Conservation (phyloP, 129 eudicot genomes). For the Flaveria robusta region DNA sequence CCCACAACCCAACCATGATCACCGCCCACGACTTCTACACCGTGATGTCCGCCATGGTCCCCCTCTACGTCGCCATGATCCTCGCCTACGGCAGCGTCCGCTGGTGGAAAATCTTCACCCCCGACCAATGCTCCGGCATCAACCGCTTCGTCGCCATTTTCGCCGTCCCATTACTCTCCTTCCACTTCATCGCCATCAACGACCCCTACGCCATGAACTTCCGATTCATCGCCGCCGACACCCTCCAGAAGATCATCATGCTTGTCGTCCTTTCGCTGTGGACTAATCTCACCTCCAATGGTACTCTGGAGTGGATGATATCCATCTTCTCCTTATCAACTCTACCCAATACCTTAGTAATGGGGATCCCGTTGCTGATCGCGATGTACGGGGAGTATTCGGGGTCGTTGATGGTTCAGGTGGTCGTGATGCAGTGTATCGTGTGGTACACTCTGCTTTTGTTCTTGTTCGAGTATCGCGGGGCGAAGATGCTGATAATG, state of each 20-base stretch:
- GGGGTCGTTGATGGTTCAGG: constrained; percentile 81
- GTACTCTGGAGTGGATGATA: constrained; percentile 77
- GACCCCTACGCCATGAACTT: constrained; percentile 75
- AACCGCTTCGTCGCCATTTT: constrained; percentile 87
- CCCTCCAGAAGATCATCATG: constrained; percentile 76
- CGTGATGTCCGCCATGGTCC: constrained; percentile 81
- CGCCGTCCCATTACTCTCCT: constrained; percentile 81
- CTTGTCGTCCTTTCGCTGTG: constrained; percentile 52
- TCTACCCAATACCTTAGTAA: constrained; percentile 75
- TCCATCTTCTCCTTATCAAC: constrained; percentile 75
- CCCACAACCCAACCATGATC: constrained; percentile 47
- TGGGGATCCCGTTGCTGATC: constrained; percentile 88
- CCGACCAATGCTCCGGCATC: constrained; percentile 96
- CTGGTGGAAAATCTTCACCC: constrained; percentile 93
- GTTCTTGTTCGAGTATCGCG: constrained; percentile 79
- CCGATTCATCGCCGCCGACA: constrained; percentile 82
- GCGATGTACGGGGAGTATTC: constrained; percentile 84
- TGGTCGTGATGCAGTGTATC: constrained; percentile 82
- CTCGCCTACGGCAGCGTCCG: constrained; percentile 93
- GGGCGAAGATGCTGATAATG: constrained; percentile 81
- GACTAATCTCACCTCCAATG: constrained; percentile 58
- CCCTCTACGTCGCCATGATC: constrained; percentile 89
- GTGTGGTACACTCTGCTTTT: constrained; percentile 80
- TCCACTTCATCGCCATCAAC: constrained; percentile 79
- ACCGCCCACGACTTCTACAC: constrained; percentile 82